A percentile compares a stretch with the other conserved stretches of the same genome.
Evolutionary conservation across 345 rosid genomes (phyloP).

Genomic region (Garcia nutans): DNA sequence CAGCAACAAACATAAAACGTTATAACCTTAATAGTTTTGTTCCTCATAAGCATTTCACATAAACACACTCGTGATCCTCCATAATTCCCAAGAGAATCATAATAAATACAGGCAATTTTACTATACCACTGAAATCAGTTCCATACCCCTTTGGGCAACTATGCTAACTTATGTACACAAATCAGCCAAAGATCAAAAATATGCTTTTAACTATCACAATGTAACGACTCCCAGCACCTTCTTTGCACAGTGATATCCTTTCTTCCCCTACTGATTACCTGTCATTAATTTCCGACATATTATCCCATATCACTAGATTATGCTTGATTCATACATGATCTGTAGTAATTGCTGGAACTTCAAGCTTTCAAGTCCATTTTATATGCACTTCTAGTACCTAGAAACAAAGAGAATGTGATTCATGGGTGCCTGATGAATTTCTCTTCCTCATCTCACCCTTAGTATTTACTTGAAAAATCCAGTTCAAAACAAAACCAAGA

Average conservation of each 20-base stretch:
- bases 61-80: constrained; percentile 9
- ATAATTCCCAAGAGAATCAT: neutral
- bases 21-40: neutral
- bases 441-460: neutral
- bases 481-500: neutral
- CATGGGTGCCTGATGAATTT: neutral
- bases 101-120: neutral
- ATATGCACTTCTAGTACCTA: constrained; percentile 4
- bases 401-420: neutral
- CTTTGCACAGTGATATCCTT: neutral
- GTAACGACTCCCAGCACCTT: constrained; percentile 25
- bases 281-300: neutral
- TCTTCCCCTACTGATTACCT: neutral
- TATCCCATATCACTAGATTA: constrained; percentile 7
- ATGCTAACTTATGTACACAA: constrained; percentile 30
- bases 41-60: neutral
- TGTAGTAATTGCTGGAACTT: neutral
- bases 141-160: constrained; percentile 14
- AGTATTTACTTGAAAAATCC: constrained; percentile 28
- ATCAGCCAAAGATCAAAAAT: constrained; percentile 20
- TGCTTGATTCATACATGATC: neutral
- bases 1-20: too few species aligned
- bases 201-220: constrained; percentile 5
- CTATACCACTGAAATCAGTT: constrained; percentile 12
- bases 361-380: neutral